Percentiles rank a stretch among this genome's conserved stretches.
Evolutionary conservation across 371 early-diverging fungal species (phyloP).

Genomic region (Haplosporangium sp.): DNA sequence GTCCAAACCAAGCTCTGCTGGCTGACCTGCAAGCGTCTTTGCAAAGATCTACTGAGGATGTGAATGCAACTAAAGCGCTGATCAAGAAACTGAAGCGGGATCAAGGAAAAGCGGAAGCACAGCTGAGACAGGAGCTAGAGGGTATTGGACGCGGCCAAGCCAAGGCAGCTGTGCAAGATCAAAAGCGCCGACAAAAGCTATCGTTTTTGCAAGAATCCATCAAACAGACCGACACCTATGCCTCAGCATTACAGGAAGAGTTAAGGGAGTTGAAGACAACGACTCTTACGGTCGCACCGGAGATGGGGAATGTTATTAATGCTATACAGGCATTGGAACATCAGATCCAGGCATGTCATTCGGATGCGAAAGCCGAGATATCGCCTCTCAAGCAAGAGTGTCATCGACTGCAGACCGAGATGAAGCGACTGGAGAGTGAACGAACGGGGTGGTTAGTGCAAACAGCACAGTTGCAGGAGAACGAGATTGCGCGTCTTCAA

Average conservation of each 20-base stretch:
- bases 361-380: slow-evolving; percentile 15
- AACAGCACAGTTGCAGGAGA: slow-evolving; percentile 22
- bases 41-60: slow-evolving; percentile 20
- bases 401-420: slow-evolving; percentile 33
- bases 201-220: slow-evolving; percentile 53
- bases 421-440: slow-evolving; percentile 35
- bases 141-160: slow-evolving; percentile 49
- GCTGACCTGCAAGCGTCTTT: slow-evolving; percentile 37
- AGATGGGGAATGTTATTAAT: slow-evolving; percentile 4
- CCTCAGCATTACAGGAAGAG: slow-evolving; percentile 18
- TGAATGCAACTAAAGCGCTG: slow-evolving; percentile 12
- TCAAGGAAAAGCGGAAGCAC: slow-evolving; percentile 36
- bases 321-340: slow-evolving; percentile 23
- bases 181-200: slow-evolving; percentile 49
- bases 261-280: slow-evolving; percentile 13
- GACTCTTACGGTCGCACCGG: slow-evolving; percentile 8
- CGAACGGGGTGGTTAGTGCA: slow-evolving; percentile 29
- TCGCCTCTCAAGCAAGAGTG: slow-evolving; percentile 30
- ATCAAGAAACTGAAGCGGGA: slow-evolving; percentile 53
- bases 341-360: slow-evolving; percentile 16
- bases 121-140: slow-evolving; percentile 45
- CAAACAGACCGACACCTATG: slow-evolving; percentile 42
- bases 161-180: slow-evolving; percentile 44
- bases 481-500: slow-evolving; percentile 47
- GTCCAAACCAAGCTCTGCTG: slow-evolving; percentile 19